Conservation (phyloP, 139 green algal genomes). For the Dunaliella primolecta region DNA sequence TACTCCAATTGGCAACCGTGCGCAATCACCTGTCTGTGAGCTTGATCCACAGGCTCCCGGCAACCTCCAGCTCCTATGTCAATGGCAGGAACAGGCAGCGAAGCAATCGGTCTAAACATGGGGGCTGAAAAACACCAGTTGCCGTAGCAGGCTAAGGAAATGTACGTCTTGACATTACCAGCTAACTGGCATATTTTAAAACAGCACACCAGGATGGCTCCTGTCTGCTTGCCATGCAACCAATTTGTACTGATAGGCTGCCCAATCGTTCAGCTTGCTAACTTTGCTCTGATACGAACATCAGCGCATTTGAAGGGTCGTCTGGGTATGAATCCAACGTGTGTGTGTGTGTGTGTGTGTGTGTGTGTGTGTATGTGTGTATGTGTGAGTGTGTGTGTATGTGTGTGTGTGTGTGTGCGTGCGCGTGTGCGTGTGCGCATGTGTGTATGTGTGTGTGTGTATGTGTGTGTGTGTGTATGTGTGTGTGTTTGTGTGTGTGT, state of each 20-base stretch:
- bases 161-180: no score
- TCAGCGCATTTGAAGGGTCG: background rate
- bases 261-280: background rate
- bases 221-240: background rate
- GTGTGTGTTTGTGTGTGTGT: background rate
- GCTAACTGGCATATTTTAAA: no score
- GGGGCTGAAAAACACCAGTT: no score
- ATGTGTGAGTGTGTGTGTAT: no score
- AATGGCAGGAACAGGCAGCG: background rate
- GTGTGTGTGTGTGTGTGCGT: background rate
- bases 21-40: background rate
- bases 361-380: background rate
- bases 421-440: background rate
- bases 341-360: background rate
- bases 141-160: no score
- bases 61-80: background rate
- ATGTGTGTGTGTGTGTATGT: background rate
- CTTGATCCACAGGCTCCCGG: background rate
- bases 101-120: no score
- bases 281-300: background rate
- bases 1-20: no score
- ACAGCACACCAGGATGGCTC: no score
- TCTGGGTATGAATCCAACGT: background rate
- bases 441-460: background rate
- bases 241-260: background rate